phyloP scores from a whole-genome alignment of 23 red algal genomes.

The Gracilaria domingensis region DNA sequence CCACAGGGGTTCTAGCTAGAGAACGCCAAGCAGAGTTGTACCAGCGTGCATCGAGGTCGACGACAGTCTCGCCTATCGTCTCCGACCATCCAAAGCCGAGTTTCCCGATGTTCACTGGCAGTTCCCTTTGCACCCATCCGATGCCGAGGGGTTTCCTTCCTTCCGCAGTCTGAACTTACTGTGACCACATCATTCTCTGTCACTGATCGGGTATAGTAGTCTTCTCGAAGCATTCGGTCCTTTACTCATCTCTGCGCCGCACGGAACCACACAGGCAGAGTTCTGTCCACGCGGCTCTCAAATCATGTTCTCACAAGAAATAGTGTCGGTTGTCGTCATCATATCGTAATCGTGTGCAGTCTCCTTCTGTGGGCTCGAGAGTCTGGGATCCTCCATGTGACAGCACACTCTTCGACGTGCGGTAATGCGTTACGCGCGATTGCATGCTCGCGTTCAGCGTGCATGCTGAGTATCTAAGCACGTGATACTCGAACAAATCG shows the following conservation, averaged over 20 bases:
- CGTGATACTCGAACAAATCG: constrained; percentile 89
- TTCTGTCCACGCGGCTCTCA: constrained; percentile 82
- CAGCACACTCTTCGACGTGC: too few relatives aligned
- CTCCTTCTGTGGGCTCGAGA: constrained; percentile 75
- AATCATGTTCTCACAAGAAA: constrained; percentile 88
- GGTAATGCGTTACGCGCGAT: constrained; percentile 67
- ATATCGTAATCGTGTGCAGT: constrained; percentile 57
- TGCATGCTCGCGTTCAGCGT: constrained; percentile 83
- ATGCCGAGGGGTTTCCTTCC: constrained; percentile 55
- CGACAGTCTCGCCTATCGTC: constrained; percentile 88
- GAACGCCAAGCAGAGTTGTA: constrained; percentile 90
- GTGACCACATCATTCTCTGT: constrained; percentile 66
- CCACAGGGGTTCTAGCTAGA: constrained; percentile 77
- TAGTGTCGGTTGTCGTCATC: constrained; percentile 87
- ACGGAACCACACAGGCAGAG: constrained; percentile 84
- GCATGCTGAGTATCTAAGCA: too few relatives aligned
- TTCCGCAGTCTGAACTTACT: too few relatives aligned
- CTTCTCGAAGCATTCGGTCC: constrained; percentile 80
- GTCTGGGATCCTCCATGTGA: constrained; percentile 86
- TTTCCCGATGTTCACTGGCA: constrained; percentile 82
- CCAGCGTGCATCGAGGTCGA: constrained; percentile 91
- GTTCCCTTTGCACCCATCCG: constrained; percentile 51
- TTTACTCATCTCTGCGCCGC: constrained; percentile 88
- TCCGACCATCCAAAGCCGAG: constrained; percentile 84
- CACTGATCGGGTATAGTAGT: constrained; percentile 66